Evolutionary conservation across 805 yeast genomes (phyloP), one percentile per base, ranked within the genome.

Genomic region (Kuraishia floccosa): DNA sequence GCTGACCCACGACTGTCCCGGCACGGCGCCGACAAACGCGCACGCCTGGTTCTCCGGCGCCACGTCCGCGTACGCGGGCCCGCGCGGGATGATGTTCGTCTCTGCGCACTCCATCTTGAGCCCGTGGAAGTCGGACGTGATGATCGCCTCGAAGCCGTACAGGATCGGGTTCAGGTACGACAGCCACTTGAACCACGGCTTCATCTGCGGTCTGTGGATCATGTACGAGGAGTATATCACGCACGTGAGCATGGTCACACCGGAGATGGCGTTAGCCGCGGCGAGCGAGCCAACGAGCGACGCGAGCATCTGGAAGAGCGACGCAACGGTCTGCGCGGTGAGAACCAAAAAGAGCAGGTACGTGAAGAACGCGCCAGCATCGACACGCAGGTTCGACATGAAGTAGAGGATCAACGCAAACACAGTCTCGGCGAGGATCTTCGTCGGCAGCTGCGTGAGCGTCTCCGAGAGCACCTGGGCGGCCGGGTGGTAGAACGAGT

Each of bases 151-250:
- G 50, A 71, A 73, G 0, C 67, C 68, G 41, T 64, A 76, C 37
- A 63, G 58, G 22, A 74, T 49, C 1, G 83, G 82, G 39, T 76
- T 65, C 16, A 73, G 40, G 39, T 68, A 74, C 20, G 68, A 63
- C 29, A 76, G 57, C 81, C 83, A 77, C 36, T 72, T 65, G 40
- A 76, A 75, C 87, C 89, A 80, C 28, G 72, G 75, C 39, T 71
- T 75, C 77, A 76, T 71, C 8, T 63, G 58, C 3, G 66, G 65
- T 23, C 66, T 51, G 31, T 80, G 83, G 39, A 76, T 65, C 56
- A 74, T 65, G 49, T 60, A 74, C 17, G 84, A 81, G n/a, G 83
- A 66, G 50, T 77, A 79, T 39, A 74, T 54, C 16, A 67, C 56
- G 36, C 71, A 44, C 4, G 61, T 57, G 38, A 77, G 48, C 46